Conservation (phyloP, 805 yeast species). For the Aciculoconidium aculeatum region DNA sequence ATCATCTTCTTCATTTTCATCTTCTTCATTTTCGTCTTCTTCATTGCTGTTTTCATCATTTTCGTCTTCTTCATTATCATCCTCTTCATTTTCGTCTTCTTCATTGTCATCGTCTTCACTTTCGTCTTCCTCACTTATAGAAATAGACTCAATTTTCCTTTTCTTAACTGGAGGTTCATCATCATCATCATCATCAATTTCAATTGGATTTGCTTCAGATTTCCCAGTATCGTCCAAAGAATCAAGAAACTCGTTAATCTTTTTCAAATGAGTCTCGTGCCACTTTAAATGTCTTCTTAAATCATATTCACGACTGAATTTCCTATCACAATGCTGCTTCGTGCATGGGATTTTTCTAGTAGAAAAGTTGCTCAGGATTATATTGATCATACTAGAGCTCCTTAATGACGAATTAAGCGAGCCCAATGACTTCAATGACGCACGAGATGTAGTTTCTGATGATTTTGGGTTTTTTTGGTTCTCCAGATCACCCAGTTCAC, state of each 20-base stretch:
- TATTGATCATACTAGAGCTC: constrained; percentile 30
- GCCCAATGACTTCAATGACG: constrained; percentile 5
- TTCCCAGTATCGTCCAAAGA: constrained; percentile 16
- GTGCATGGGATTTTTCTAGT: constrained; percentile 40
- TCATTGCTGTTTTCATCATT: no score
- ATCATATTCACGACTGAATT: constrained; percentile 46
- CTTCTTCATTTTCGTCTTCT: no score
- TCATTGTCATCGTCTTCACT: constrained; percentile 5
- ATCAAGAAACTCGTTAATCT: constrained; percentile 24
- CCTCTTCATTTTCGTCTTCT: constrained; percentile 7
- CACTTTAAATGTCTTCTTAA: constrained; percentile 45
- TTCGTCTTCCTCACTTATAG: constrained; percentile 4
- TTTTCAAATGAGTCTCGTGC: constrained; percentile 38
- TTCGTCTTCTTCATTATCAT: constrained; percentile 5
- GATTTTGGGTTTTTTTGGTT: no score
- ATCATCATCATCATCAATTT: constrained; percentile 6
- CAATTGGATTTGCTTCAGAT: constrained; percentile 8
- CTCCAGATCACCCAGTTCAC: no score
- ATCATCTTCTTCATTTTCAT: constrained; percentile 8
- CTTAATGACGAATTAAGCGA: constrained; percentile 5
- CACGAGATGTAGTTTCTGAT: no score
- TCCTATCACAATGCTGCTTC: constrained; percentile 45
- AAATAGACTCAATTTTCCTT: neutral
- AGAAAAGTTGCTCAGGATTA: constrained; percentile 33
- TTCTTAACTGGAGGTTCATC: constrained; percentile 1